These are phyloP conservation scores for Populus hybrid DNA, from an alignment of 441 rosid species.

Conservation along the genomic window DNA sequence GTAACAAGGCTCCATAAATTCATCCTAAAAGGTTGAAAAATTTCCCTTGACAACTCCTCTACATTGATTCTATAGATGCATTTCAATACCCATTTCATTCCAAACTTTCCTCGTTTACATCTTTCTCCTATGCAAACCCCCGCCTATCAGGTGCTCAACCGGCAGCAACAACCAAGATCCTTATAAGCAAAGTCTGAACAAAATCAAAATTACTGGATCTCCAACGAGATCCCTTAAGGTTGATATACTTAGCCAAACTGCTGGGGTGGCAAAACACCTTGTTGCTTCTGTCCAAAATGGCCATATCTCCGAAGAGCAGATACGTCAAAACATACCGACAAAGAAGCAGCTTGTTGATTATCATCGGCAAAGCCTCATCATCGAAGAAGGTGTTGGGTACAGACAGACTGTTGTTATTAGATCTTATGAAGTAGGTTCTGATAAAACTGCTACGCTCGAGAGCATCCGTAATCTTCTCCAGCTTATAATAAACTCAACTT, in stretches of 20 bases:
- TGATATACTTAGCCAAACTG: conserved; percentile 24
- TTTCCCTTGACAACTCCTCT: conserved; percentile 26
- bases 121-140: conserved; percentile 26
- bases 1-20: conserved; percentile 14
- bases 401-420: conserved; percentile 60
- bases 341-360: conserved; percentile 55
- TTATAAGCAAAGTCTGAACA: conserved; percentile 25
- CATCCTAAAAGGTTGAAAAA: neutral
- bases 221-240: conserved; percentile 13
- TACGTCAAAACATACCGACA: conserved; percentile 57
- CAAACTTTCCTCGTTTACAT: conserved; percentile 24
- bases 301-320: conserved; percentile 21
- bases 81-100: conserved; percentile 23
- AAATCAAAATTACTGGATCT: conserved; percentile 30
- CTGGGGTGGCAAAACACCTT: conserved; percentile 26
- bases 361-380: conserved; percentile 56
- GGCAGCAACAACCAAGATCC: conserved; percentile 24
- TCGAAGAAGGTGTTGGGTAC: conserved; percentile 52
- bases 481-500: conserved; percentile 27
- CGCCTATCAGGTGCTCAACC: conserved; percentile 27
- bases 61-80: conserved; percentile 23
- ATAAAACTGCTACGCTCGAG: conserved; percentile 59
- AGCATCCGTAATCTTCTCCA: conserved; percentile 62
- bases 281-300: conserved; percentile 30
- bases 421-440: conserved; percentile 72